These are phyloP conservation scores for Scutellaria baicalensis DNA, from an alignment of 257 asterid species.

Conservation along the genomic window DNA sequence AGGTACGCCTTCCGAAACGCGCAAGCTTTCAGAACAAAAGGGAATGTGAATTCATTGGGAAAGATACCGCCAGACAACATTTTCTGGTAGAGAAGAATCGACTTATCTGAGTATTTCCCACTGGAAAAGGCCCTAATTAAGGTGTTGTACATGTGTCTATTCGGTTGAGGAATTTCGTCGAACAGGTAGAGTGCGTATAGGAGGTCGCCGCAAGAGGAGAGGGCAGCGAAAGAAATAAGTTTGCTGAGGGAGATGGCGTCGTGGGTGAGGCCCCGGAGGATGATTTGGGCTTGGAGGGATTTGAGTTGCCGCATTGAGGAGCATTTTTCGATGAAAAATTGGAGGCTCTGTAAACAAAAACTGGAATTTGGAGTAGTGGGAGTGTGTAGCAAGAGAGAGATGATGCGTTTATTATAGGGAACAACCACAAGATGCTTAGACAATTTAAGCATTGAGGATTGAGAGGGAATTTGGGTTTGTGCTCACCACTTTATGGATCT, in stretches of 20 bases:
- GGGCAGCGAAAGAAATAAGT: conserved; percentile 48
- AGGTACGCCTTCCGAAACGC: conserved; percentile 27
- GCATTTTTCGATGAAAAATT: conserved; percentile 31
- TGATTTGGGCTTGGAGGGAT: conserved; percentile 60
- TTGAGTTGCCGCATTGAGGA: conserved; percentile 46
- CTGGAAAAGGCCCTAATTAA: conserved; percentile 56
- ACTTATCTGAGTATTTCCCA: conserved; percentile 23
- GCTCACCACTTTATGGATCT: too few relatives aligned
- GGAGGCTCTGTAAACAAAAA: conserved; percentile 4
- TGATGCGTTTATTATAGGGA: too few relatives aligned
- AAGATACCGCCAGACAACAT: conserved; percentile 20
- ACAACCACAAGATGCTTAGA: background rate
- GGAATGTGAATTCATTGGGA: conserved; percentile 64
- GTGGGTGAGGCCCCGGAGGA: conserved; percentile 45
- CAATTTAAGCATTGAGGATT: conserved; percentile 23
- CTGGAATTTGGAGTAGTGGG: background rate
- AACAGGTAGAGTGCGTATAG: conserved; percentile 52
- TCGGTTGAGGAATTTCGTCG: conserved; percentile 44
- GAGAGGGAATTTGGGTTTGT: background rate
- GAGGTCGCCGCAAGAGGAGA: conserved; percentile 40
- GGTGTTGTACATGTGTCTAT: conserved; percentile 59
- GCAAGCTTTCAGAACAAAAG: conserved; percentile 67
- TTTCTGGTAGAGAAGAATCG: conserved; percentile 27
- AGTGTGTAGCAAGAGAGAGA: conserved; percentile 3
- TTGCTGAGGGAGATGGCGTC: conserved; percentile 55